A percentile compares a stretch with the other conserved stretches of the same genome.
Conservation (phyloP, 768 basidiomycete species). For the Leccinum variicolor region DNA sequence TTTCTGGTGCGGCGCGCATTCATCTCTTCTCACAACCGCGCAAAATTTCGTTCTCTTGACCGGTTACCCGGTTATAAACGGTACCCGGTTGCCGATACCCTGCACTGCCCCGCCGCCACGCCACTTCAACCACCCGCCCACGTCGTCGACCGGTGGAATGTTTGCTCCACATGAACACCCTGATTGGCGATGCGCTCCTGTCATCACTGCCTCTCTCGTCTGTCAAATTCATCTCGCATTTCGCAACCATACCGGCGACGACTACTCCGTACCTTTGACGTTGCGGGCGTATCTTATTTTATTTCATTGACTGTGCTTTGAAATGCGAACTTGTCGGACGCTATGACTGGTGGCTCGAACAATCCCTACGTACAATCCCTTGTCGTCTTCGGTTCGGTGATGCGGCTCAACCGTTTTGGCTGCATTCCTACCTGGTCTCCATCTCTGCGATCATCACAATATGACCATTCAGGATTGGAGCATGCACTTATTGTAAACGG, state of each 20-base stretch:
- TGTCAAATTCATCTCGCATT: not conserved
- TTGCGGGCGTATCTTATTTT: not conserved
- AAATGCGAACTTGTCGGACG: constrained; percentile 6
- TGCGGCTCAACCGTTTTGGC: constrained; percentile 3
- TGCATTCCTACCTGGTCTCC: constrained; percentile 3
- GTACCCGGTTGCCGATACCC: constrained; percentile 5
- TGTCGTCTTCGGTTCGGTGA: constrained; percentile 14
- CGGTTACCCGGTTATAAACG: constrained; percentile 9
- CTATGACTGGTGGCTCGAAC: not conserved
- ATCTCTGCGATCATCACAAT: constrained; percentile 5
- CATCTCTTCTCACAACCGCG: not conserved
- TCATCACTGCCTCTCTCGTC: constrained; percentile 4
- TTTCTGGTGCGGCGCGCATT: not conserved
- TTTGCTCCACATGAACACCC: constrained; percentile 2
- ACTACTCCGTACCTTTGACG: not conserved
- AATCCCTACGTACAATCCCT: not conserved
- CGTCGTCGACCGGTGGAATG: constrained; percentile 6
- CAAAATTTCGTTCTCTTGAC: not conserved
- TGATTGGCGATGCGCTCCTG: constrained; percentile 12
- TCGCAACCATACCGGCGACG: constrained; percentile 1
- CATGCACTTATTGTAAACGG: constrained; percentile 84
- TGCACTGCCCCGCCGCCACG: constrained; percentile 11
- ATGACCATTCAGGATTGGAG: constrained; percentile 56
- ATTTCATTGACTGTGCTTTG: not conserved
- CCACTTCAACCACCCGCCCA: constrained; percentile 1